Evolutionary conservation across 139 green algal species (phyloP), one percentile per base, ranked within the genome.

Genomic region (Asterochloris sp.): DNA sequence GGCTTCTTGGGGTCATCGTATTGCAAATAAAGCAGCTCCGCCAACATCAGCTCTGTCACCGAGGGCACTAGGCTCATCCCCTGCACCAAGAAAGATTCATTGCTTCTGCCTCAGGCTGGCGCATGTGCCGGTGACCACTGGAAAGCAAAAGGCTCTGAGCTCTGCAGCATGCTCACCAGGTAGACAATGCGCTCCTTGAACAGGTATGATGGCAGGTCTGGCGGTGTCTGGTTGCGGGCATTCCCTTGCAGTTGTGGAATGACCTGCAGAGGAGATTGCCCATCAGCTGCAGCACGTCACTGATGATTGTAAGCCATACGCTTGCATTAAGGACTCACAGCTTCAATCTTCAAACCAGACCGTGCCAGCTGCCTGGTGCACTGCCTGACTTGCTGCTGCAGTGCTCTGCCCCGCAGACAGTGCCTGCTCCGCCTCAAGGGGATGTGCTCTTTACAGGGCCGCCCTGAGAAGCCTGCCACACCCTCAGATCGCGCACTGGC

Each of bases 171-270:
- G 47, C 94, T 75, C 80, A 98, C 95, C 88, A 99, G 84, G 86
- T 99, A 99, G 26, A 99, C 93, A 84, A 99, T 99, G 29, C 97
- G 89, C 85, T 99, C 96, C 82, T 96, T 97, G 91, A 99, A 99
- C 16, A 99, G 91, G 67, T 95, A 98, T 0, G 97, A 99, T 0
- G 97, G 95, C 66, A 99, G 90, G 84, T 99, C 97, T 67, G 97
- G 97, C 0, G 97, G 97, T 60, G 96, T 92, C 85, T 97, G 94
- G 11, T 92, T 85, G 0, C 84, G 92, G 11, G 94, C 94, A 83
- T 96, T 94, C 47, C 94, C 94, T 79, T 88, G 73, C 24, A 95
- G 83, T 69, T 82, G 82, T 4, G 93, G 93, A 60, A 96, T 95
- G 16, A 96, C 92, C 91, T 94, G 83, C 69, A 86, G 0, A 11